Evolutionary conservation across 495 filamentous ascomycete species (phyloP).

Genomic region (Aspergillus affinis): DNA sequence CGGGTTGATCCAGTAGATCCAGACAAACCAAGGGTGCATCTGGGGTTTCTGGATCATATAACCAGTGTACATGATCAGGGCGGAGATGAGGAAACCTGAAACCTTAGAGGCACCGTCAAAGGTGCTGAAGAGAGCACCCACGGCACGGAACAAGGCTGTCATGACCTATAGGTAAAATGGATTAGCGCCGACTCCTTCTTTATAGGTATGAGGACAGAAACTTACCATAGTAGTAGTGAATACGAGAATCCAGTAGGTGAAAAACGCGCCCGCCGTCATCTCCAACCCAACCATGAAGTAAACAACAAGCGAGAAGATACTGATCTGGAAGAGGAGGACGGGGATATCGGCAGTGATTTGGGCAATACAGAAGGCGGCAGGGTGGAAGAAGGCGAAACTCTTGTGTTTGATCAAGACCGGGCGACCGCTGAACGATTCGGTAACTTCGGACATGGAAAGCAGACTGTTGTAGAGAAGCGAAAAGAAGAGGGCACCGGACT

Average conservation of each 20-base stretch:
- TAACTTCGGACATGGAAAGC: constrained; percentile 70
- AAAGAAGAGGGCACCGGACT: constrained; percentile 67
- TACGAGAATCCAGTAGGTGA: constrained; percentile 51
- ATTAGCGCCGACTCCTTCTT: background rate
- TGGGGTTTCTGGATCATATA: constrained; percentile 62
- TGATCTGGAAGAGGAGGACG: constrained; percentile 61
- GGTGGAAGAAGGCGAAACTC: constrained; percentile 71
- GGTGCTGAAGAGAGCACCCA: constrained; percentile 50
- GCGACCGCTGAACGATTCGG: constrained; percentile 64
- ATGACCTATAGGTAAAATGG: constrained; percentile 21
- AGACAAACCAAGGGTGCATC: constrained; percentile 77
- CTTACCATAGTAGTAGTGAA: constrained; percentile 37
- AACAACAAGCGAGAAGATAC: constrained; percentile 65
- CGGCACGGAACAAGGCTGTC: constrained; percentile 53
- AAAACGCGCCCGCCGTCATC: constrained; percentile 48
- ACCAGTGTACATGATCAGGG: constrained; percentile 57
- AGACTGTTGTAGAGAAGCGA: constrained; percentile 72
- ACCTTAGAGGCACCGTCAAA: constrained; percentile 57
- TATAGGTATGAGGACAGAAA: no score
- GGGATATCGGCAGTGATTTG: constrained; percentile 70
- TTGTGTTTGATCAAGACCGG: constrained; percentile 77
- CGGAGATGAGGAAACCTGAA: constrained; percentile 45
- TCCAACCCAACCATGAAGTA: constrained; percentile 69
- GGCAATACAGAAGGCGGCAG: constrained; percentile 69
- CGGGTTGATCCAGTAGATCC: constrained; percentile 74